A percentile compares a stretch with the other conserved stretches of the same genome.
Conservation (phyloP, 2,329 filamentous ascomycete species). For the Mycosphaerella sp. region DNA sequence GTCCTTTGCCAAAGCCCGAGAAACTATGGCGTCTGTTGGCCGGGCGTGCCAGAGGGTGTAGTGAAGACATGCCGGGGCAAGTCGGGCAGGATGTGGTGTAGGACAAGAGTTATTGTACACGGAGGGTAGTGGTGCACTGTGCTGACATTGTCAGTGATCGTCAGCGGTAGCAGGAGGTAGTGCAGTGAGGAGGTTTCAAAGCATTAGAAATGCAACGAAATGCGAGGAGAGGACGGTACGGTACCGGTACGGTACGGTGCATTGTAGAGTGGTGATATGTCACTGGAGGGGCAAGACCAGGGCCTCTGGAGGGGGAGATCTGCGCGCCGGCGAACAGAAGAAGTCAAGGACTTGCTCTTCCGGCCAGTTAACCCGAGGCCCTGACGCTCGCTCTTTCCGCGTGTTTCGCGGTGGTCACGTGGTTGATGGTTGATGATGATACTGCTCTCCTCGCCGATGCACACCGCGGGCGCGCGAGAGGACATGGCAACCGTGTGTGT, state of each 20-base stretch:
- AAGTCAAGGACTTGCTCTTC: not conserved
- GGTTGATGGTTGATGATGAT: not conserved
- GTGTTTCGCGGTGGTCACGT: not conserved
- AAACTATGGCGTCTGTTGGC: constrained; percentile 29
- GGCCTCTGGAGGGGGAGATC: not conserved
- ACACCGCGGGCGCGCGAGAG: no score
- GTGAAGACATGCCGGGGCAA: constrained; percentile 16
- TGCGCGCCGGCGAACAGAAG: not conserved
- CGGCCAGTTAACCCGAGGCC: no score
- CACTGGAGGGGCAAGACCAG: not conserved
- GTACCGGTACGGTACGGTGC: no score
- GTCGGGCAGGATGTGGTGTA: not conserved
- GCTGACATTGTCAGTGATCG: constrained; percentile 1
- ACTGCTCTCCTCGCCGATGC: no score
- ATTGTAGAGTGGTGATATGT: not conserved
- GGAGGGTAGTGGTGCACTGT: constrained; percentile 1
- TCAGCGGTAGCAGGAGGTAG: not conserved
- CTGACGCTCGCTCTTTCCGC: not conserved
- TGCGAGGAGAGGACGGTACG: not conserved
- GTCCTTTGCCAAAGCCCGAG: constrained; percentile 22
- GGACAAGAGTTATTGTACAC: not conserved
- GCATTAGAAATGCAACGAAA: constrained; percentile 6
- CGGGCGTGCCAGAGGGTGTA: constrained; percentile 4
- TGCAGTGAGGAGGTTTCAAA: not conserved
- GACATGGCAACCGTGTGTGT: no score